These are phyloP conservation scores for Paraleonurus japonicus DNA, from an alignment of 257 asterid genomes.

Conservation along the genomic window DNA sequence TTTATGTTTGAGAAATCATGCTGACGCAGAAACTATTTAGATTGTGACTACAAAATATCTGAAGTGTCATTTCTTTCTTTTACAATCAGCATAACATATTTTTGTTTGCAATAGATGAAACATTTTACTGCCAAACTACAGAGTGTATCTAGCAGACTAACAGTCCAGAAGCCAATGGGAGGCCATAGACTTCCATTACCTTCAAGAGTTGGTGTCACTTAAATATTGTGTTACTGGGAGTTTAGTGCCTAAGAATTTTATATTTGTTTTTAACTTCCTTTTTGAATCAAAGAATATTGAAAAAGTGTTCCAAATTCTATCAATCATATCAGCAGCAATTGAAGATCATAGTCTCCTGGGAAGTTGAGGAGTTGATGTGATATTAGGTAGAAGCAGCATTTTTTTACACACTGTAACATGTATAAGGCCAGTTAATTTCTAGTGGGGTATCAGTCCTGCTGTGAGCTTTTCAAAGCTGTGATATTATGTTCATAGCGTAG, in stretches of 20 bases:
- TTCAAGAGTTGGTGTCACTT: conserved; percentile 1
- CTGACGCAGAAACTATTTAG: neutral
- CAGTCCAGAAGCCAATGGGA: neutral
- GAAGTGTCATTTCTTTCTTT: conserved; percentile 7
- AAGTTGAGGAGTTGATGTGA: neutral
- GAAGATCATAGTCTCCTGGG: neutral
- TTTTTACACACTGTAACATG: neutral
- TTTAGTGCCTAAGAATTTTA: neutral
- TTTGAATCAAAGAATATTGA: neutral
- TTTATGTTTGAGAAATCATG: neutral
- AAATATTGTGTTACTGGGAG: neutral
- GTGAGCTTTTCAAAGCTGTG: neutral
- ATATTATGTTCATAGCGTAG: neutral
- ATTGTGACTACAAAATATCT: neutral
- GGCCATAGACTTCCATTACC: neutral
- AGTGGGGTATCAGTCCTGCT: neutral
- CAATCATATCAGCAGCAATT: neutral
- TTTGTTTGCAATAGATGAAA: conserved; percentile 6
- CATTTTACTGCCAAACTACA: neutral
- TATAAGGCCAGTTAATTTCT: neutral
- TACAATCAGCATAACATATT: neutral
- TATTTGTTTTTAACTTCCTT: neutral
- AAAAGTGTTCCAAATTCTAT: neutral
- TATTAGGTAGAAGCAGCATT: neutral
- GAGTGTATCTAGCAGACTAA: neutral